Evolutionary conservation across 1,284 basidiomycete species (phyloP).

Genomic region (Ganoderma lucidum): DNA sequence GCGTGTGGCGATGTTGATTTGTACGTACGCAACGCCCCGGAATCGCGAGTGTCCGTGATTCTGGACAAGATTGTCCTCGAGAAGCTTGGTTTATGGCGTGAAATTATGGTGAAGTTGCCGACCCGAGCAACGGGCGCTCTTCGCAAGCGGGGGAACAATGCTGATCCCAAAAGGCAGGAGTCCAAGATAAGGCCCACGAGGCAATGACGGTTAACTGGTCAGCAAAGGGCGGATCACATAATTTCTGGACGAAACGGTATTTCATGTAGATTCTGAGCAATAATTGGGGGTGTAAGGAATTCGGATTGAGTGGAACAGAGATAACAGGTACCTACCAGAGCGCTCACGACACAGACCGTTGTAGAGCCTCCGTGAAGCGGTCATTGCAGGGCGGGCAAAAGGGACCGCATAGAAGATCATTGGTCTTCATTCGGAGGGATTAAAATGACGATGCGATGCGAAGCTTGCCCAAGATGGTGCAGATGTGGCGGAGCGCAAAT

Average conservation of each 20-base stretch:
- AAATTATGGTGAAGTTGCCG: not conserved
- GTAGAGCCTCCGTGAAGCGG: not conserved
- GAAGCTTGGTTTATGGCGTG: not conserved
- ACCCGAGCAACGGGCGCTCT: not conserved
- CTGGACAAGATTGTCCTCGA: not conserved
- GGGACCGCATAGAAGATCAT: not conserved
- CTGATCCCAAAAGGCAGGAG: not conserved
- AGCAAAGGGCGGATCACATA: not conserved
- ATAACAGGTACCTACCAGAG: not conserved
- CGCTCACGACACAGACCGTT: not conserved
- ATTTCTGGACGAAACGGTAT: not conserved
- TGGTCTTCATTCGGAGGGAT: not conserved
- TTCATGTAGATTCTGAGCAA: not conserved
- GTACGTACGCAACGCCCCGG: constrained; percentile 18
- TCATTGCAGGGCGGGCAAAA: not conserved
- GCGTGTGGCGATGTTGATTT: constrained; percentile 17
- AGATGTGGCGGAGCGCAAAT: constrained; percentile 9
- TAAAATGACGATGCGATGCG: not conserved
- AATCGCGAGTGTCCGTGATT: not conserved
- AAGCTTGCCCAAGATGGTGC: constrained; percentile 7
- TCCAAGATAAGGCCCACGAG: not conserved
- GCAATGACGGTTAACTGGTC: not conserved
- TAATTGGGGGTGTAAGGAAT: not conserved
- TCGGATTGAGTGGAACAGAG: not conserved
- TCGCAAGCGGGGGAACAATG: not conserved